Evolutionary conservation across 805 yeast genomes (phyloP).

Genomic region (Clavispora fructus): DNA sequence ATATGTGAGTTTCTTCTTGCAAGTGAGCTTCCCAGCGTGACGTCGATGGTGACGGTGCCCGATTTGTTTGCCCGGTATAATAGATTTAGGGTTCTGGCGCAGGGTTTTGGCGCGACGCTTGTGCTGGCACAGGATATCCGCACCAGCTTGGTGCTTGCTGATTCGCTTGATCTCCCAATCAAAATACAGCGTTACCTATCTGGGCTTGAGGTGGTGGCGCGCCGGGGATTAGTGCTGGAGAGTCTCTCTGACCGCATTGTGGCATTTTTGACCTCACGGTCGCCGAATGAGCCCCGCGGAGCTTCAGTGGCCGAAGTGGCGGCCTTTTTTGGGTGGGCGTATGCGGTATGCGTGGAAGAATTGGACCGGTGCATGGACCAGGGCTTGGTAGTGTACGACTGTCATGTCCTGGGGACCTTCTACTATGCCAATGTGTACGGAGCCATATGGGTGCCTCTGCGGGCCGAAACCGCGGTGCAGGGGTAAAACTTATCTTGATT

Average conservation of each 20-base stretch:
- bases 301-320: constrained; percentile 39
- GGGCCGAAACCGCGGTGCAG: constrained; percentile 3
- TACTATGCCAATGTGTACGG: constrained; percentile 46
- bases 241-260: constrained; percentile 20
- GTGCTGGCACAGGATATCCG: constrained; percentile 65
- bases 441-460: neutral
- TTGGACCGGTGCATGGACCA: constrained; percentile 51
- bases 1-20: constrained; percentile 61
- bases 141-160: constrained; percentile 56
- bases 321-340: constrained; percentile 56
- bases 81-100: constrained; percentile 27
- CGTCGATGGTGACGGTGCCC: constrained; percentile 37
- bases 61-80: constrained; percentile 40
- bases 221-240: constrained; percentile 20
- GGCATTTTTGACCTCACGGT: constrained; percentile 17
- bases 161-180: constrained; percentile 54
- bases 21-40: constrained; percentile 22
- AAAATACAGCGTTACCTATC: constrained; percentile 30
- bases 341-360: constrained; percentile 61
- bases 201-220: constrained; percentile 30
- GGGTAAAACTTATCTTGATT: too few species aligned
- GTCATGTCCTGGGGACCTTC: constrained; percentile 59
- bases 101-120: constrained; percentile 53
- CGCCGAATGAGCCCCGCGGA: constrained; percentile 19
- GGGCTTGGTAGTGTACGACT: constrained; percentile 62